Percentiles rank a stretch among this genome's conserved stretches.
Evolutionary conservation across 257 asterid species (phyloP).

Genomic region (Ajuga chamaepitys): DNA sequence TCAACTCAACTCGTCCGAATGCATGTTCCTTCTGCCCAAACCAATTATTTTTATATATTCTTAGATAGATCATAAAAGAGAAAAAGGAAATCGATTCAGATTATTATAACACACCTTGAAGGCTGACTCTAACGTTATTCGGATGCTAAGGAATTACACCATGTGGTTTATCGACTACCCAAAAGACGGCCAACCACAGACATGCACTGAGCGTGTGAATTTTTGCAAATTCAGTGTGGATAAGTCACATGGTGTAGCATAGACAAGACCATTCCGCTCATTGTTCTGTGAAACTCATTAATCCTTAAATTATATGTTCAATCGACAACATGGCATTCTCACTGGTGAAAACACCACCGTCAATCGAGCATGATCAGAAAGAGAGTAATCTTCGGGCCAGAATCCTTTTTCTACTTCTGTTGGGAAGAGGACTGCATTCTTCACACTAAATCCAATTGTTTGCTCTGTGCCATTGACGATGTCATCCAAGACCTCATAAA

Average conservation of each 20-base stretch:
- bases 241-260: not conserved
- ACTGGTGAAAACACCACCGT: constrained; percentile 86
- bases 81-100: not conserved
- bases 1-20: not conserved
- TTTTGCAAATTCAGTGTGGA: not conserved
- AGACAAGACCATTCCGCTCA: not conserved
- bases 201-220: not conserved
- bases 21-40: not conserved
- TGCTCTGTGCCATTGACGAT: constrained; percentile 44
- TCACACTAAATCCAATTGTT: constrained; percentile 77
- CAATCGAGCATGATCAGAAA: constrained; percentile 91
- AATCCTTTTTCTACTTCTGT: constrained; percentile 86
- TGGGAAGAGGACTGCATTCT: constrained; percentile 89
- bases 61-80: not conserved
- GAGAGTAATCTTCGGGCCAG: constrained; percentile 94
- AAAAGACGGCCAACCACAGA: not conserved
- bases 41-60: not conserved
- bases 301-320: constrained; percentile 20
- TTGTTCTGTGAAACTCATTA: too few relatives aligned
- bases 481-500: constrained; percentile 33
- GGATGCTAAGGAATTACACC: not conserved
- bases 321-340: constrained; percentile 71
- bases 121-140: not conserved
- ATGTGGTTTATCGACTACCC: not conserved
- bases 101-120: not conserved